Evolutionary conservation across 1,284 basidiomycete genomes (phyloP).

Genomic region (Boletellus deceptivus): DNA sequence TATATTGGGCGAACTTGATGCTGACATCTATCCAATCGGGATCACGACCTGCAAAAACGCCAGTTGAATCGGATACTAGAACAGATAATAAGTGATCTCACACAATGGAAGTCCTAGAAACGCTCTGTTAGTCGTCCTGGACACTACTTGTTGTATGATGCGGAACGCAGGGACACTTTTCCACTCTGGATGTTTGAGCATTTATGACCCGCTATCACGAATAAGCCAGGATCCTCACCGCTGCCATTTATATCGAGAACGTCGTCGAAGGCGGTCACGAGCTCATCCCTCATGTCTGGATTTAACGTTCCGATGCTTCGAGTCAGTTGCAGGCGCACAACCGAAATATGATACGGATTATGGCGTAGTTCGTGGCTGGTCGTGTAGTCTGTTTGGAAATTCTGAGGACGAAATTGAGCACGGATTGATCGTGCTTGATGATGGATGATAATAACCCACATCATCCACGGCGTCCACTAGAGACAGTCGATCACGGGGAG

Average conservation of each 20-base stretch:
- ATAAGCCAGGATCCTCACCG: conserved; percentile 12
- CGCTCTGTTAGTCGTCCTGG: conserved; percentile 35
- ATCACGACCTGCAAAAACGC: conserved; percentile 17
- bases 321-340: conserved; percentile 31
- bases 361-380: conserved; percentile 24
- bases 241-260: conserved; percentile 11
- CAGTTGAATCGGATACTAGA: background rate
- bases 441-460: background rate
- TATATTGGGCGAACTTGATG: conserved; percentile 29
- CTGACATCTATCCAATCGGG: conserved; percentile 37
- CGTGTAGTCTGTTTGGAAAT: no score
- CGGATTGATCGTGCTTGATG: background rate
- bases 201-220: background rate
- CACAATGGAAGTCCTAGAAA: conserved; percentile 39
- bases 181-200: conserved; percentile 18
- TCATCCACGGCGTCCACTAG: background rate
- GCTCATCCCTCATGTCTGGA: conserved; percentile 35
- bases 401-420: no score
- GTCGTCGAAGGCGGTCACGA: conserved; percentile 31
- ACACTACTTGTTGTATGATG: conserved; percentile 29
- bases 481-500: conserved; percentile 32
- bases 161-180: background rate
- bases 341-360: conserved; percentile 30
- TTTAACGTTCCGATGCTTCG: conserved; percentile 29
- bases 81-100: background rate